Percentiles rank a stretch among this genome's conserved stretches.
Evolutionary conservation across 2,329 filamentous ascomycete genomes (phyloP).

Genomic region (Exophiala bonariae): DNA sequence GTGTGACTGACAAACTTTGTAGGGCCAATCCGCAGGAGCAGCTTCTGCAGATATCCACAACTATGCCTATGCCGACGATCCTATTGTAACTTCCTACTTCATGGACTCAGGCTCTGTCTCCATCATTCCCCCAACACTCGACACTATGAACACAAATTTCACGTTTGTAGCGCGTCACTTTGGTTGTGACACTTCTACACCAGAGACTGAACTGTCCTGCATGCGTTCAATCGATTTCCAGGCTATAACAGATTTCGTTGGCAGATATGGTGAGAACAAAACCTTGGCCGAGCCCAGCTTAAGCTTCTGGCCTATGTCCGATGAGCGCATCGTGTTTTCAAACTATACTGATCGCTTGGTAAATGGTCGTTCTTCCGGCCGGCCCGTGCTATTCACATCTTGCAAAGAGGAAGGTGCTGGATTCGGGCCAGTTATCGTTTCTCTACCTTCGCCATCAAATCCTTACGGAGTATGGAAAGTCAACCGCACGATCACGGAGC

Average conservation of each 20-base stretch:
- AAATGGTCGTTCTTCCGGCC: conserved; percentile 20
- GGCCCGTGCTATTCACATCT: conserved; percentile 20
- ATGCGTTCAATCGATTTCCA: conserved; percentile 31
- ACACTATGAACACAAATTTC: conserved; percentile 29
- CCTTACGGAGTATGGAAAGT: background rate
- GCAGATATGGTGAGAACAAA: conserved; percentile 25
- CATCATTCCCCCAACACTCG: conserved; percentile 12
- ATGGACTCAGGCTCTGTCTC: conserved; percentile 22
- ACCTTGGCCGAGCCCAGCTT: conserved; percentile 13
- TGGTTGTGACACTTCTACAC: conserved; percentile 29
- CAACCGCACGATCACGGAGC: too few species aligned
- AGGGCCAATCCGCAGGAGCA: conserved; percentile 35
- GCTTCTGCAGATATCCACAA: conserved; percentile 14
- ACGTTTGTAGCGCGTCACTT: conserved; percentile 32
- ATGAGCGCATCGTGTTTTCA: conserved; percentile 32
- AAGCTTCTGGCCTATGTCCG: conserved; percentile 27
- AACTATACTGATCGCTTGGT: conserved; percentile 29
- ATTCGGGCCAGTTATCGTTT: too few species aligned
- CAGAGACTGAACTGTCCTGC: conserved; percentile 30
- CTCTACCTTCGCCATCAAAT: conserved; percentile 12
- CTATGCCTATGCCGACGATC: conserved; percentile 29
- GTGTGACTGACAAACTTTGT: conserved; percentile 26
- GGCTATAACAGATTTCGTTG: conserved; percentile 31
- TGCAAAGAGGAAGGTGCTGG: conserved; percentile 23
- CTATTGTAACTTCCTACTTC: conserved; percentile 24